These are phyloP conservation scores for Heliamphora pulchella DNA, from an alignment of 179 eudicot species.

Conservation along the genomic window DNA sequence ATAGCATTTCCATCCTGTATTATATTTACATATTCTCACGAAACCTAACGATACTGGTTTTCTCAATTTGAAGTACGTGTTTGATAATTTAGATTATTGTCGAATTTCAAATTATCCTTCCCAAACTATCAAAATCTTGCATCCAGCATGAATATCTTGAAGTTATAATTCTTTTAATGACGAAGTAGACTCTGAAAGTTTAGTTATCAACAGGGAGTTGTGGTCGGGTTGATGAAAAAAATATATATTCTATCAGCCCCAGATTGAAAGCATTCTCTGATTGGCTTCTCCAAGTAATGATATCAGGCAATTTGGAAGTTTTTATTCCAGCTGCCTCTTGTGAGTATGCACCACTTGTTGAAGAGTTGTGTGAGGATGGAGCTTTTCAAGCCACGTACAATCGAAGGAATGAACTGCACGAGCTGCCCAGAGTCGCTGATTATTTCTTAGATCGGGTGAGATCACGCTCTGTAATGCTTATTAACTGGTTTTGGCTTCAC, in stretches of 20 bases:
- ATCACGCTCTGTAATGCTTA: neutral
- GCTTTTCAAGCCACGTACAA: conserved; percentile 70
- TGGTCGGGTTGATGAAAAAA: conserved; percentile 23
- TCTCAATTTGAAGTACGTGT: neutral
- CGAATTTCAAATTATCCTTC: neutral
- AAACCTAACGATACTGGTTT: neutral
- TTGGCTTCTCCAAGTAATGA: conserved; percentile 72
- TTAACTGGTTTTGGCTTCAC: conserved; percentile 12
- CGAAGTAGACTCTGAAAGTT: conserved; percentile 7
- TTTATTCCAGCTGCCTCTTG: conserved; percentile 79
- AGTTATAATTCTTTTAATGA: neutral
- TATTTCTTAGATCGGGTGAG: conserved; percentile 71
- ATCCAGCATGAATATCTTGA: neutral
- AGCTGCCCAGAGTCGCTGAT: conserved; percentile 50
- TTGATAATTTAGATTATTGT: neutral
- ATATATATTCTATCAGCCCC: conserved; percentile 46
- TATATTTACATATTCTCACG: neutral
- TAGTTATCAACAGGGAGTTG: conserved; percentile 19
- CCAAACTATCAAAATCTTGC: neutral
- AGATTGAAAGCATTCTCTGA: conserved; percentile 70
- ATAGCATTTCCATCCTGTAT: neutral
- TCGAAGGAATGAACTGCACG: conserved; percentile 54
- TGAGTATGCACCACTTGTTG: conserved; percentile 75
- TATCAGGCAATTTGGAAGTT: conserved; percentile 61
- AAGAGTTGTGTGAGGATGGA: conserved; percentile 65